A percentile compares a stretch with the other conserved stretches of the same genome.
phyloP scores from a whole-genome alignment of 1,284 basidiomycete species.

The Termitomyces sp. region DNA sequence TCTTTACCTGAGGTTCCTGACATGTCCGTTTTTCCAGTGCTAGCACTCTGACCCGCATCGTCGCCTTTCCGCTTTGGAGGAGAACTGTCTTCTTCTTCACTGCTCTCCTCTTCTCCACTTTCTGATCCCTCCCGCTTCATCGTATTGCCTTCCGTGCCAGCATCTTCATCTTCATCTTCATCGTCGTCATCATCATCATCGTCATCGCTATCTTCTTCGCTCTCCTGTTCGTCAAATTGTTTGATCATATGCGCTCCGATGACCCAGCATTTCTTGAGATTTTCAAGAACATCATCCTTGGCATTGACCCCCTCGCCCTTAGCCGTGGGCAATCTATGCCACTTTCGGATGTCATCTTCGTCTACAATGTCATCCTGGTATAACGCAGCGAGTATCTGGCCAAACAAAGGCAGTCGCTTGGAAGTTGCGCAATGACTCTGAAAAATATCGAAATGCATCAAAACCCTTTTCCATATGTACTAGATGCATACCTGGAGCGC shows the following conservation, averaged over 20 bases:
- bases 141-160: background rate
- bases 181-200: conserved; percentile 25
- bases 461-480: background rate
- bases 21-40: background rate
- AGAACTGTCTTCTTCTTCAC: background rate
- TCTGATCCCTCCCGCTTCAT: background rate
- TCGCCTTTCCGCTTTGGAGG: background rate
- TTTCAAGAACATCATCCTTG: conserved; percentile 37
- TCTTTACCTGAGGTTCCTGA: background rate
- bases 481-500: conserved; percentile 55
- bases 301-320: conserved; percentile 42
- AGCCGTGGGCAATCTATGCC: conserved; percentile 52
- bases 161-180: background rate
- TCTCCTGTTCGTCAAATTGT: conserved; percentile 73
- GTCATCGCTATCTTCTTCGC: conserved; percentile 45
- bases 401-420: conserved; percentile 59
- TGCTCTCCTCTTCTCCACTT: background rate
- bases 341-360: conserved; percentile 71
- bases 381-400: conserved; percentile 66
- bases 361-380: conserved; percentile 78
- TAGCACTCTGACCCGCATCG: background rate
- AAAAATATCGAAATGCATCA: conserved; percentile 1
- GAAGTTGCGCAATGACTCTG: conserved; percentile 64
- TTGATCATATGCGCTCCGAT: conserved; percentile 71
- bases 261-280: conserved; percentile 62